phyloP scores from a whole-genome alignment of 1,284 basidiomycete genomes.

The Spongiforma sp. region DNA sequence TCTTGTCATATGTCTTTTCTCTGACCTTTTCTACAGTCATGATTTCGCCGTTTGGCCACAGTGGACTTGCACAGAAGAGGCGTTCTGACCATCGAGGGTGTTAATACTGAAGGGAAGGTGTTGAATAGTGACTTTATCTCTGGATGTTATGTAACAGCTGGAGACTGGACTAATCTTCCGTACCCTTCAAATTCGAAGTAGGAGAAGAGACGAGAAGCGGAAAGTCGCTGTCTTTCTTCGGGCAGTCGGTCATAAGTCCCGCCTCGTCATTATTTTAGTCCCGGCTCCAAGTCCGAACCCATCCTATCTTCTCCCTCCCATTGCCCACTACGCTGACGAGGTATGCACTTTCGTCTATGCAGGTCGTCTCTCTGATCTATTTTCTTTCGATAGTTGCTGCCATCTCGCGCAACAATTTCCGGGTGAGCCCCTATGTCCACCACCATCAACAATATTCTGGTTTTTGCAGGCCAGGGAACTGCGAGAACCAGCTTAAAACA shows the following conservation, averaged over 20 bases:
- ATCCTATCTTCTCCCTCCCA: constrained; percentile 2
- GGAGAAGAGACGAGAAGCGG: constrained; percentile 27
- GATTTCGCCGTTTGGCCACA: background rate
- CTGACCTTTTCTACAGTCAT: background rate
- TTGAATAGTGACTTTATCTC: constrained; percentile 32
- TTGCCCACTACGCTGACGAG: constrained; percentile 9
- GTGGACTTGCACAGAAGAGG: background rate
- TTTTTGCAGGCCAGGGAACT: constrained; percentile 64
- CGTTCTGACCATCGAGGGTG: constrained; percentile 13
- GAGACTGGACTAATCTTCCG: constrained; percentile 9
- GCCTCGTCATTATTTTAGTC: constrained; percentile 26
- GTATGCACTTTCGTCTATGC: constrained; percentile 8
- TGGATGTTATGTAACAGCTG: constrained; percentile 31
- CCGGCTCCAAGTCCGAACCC: constrained; percentile 7
- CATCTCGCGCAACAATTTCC: background rate
- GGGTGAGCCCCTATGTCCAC: constrained; percentile 1
- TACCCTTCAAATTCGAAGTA: constrained; percentile 19
- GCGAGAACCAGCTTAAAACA: constrained; percentile 39
- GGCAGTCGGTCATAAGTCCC: constrained; percentile 4
- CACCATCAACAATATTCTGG: constrained; percentile 41
- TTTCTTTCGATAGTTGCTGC: constrained; percentile 2
- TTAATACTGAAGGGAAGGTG: constrained; percentile 17
- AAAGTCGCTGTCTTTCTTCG: constrained; percentile 23
- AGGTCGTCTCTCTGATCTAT: background rate
- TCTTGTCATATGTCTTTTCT: background rate